Conservation (phyloP, 2,329 filamentous ascomycete species). For the Colletotrichum destructivum region DNA sequence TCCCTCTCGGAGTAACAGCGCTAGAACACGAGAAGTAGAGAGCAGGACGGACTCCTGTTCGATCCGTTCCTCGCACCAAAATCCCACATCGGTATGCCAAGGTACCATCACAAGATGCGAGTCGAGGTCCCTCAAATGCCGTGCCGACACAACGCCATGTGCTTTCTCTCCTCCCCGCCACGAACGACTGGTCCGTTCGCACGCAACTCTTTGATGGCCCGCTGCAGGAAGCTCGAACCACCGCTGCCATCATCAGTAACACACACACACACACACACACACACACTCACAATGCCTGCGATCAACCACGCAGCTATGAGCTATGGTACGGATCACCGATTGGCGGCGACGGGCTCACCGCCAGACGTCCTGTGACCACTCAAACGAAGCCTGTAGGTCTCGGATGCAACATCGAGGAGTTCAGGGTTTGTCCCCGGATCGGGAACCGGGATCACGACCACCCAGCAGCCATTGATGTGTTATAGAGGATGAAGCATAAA, state of each 20-base stretch:
- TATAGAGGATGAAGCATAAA: too few relatives aligned
- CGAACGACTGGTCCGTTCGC: neutral
- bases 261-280: too few relatives aligned
- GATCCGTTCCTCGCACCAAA: too few relatives aligned
- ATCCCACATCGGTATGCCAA: too few relatives aligned
- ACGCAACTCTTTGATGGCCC: neutral
- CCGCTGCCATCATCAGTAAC: neutral
- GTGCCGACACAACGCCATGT: neutral
- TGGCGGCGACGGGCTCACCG: neutral
- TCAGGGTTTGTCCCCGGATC: neutral
- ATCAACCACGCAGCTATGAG: neutral
- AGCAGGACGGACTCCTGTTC: neutral
- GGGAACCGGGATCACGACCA: neutral
- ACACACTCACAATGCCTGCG: neutral
- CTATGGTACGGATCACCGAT: constrained; percentile 1
- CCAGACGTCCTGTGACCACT: neutral
- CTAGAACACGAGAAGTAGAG: too few relatives aligned
- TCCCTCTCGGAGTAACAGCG: too few relatives aligned
- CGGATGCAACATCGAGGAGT: neutral
- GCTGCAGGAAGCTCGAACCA: neutral
- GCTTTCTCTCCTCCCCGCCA: neutral
- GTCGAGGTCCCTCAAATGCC: neutral
- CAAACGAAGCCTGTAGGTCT: neutral
- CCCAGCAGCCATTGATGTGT: too few relatives aligned
- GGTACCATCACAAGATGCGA: neutral